Percentiles rank a stretch among this genome's conserved stretches.
Conservation (phyloP, 768 basidiomycete genomes). For the Xerocomellus intermedius region DNA sequence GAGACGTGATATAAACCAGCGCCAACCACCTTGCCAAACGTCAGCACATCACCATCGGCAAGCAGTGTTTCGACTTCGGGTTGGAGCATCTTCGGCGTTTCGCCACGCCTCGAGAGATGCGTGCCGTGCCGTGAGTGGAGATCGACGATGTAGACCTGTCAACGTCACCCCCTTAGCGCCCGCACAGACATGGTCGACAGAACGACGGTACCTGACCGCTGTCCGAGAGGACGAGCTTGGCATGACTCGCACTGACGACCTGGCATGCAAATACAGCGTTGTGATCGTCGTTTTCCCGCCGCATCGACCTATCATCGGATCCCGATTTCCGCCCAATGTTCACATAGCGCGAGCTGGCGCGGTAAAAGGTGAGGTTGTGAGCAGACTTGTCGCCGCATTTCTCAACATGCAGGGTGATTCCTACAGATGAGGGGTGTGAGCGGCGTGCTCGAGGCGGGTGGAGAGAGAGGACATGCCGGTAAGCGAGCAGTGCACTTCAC, state of each 20-base stretch:
- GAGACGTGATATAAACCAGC: slow-evolving; percentile 57
- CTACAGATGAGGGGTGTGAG: slow-evolving; percentile 36
- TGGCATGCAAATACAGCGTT: slow-evolving; percentile 71
- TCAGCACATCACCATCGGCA: slow-evolving; percentile 65
- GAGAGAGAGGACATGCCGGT: slow-evolving; percentile 40
- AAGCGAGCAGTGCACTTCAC: slow-evolving; percentile 31
- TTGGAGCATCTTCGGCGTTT: slow-evolving; percentile 48
- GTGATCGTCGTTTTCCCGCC: slow-evolving; percentile 39
- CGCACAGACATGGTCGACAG: slow-evolving; percentile 10
- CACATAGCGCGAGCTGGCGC: slow-evolving; percentile 48
- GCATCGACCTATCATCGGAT: slow-evolving; percentile 40
- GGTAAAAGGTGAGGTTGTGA: slow-evolving; percentile 51
- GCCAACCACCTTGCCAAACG: slow-evolving; percentile 76
- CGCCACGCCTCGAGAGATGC: slow-evolving; percentile 54
- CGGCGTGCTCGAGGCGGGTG: slow-evolving; percentile 10
- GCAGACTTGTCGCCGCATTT: slow-evolving; percentile 44
- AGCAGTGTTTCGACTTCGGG: slow-evolving; percentile 58
- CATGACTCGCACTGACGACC: slow-evolving; percentile 77
- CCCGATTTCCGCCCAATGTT: slow-evolving; percentile 68
- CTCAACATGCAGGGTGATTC: slow-evolving; percentile 59
- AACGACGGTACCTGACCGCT: slow-evolving; percentile 55
- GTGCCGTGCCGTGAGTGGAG: slow-evolving; percentile 77
- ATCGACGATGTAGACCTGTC: slow-evolving; percentile 69
- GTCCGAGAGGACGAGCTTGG: slow-evolving; percentile 72
- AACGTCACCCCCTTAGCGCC: slow-evolving; percentile 12